phyloP scores from a whole-genome alignment of 164 flowering plant species.

The Piper betle region DNA sequence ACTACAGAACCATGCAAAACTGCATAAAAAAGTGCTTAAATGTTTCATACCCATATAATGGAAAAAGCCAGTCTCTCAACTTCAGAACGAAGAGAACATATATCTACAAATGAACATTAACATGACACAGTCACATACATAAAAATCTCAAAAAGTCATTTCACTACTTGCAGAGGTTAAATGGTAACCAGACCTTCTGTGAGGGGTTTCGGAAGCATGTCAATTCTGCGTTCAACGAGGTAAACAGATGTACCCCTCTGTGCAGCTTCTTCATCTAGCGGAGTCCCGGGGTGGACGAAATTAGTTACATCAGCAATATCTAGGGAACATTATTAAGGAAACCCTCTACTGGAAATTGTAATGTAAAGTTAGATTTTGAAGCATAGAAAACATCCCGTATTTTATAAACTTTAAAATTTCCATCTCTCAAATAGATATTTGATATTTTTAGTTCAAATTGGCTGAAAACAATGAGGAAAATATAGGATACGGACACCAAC shows the following conservation, averaged over 20 bases:
- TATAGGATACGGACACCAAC: constrained; percentile 98
- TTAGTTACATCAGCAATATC: constrained; percentile 99
- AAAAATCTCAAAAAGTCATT: too few species aligned
- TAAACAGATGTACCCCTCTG: constrained; percentile 98
- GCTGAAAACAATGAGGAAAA: background rate
- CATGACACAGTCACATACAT: background rate
- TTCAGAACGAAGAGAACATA: constrained; percentile 92
- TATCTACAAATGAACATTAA: constrained; percentile 41
- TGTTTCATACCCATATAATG: constrained; percentile 78
- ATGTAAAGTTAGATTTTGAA: background rate
- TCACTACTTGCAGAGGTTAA: background rate
- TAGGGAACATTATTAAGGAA: constrained; percentile 16
- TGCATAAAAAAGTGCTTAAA: background rate
- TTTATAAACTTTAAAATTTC: background rate
- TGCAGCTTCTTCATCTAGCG: constrained; percentile 91
- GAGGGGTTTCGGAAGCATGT: constrained; percentile 98
- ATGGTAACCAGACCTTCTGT: constrained; percentile 56
- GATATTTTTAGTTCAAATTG: background rate
- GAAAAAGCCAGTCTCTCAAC: constrained; percentile 98
- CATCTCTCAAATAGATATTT: too few species aligned
- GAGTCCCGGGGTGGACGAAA: constrained; percentile 86
- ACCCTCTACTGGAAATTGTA: background rate
- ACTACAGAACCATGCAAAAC: too few species aligned
- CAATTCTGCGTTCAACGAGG: constrained; percentile 97
- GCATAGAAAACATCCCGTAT: too few species aligned